Evolutionary conservation across 495 filamentous ascomycete genomes (phyloP).

Genomic region (Jackrogersella multiformis): DNA sequence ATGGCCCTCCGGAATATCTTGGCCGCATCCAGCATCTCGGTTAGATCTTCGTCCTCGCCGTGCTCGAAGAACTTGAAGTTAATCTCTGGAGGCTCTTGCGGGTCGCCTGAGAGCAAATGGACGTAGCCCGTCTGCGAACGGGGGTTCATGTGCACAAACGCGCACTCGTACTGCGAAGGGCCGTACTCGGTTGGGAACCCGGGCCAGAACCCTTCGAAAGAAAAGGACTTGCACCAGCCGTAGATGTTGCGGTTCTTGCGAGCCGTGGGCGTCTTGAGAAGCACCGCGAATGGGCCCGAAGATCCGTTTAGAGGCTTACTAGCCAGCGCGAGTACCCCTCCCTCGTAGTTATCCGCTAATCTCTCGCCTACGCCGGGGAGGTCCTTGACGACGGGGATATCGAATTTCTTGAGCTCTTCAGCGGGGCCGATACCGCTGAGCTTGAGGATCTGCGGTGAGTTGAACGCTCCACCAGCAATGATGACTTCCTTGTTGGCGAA

Average conservation of each 20-base stretch:
- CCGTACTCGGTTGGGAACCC: slow-evolving; percentile 57
- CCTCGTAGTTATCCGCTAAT: slow-evolving; percentile 66
- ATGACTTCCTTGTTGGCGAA: slow-evolving; percentile 63
- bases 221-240: slow-evolving; percentile 57
- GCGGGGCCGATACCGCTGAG: slow-evolving; percentile 57
- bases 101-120: slow-evolving; percentile 57
- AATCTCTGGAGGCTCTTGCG: slow-evolving; percentile 63
- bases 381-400: slow-evolving; percentile 60
- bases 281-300: slow-evolving; percentile 46
- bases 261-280: slow-evolving; percentile 55
- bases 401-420: slow-evolving; percentile 51
- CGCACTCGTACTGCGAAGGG: slow-evolving; percentile 52
- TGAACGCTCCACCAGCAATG: slow-evolving; percentile 63
- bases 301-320: slow-evolving; percentile 45
- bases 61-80: slow-evolving; percentile 66
- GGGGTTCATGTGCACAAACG: slow-evolving; percentile 59
- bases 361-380: slow-evolving; percentile 67
- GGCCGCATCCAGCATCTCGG: slow-evolving; percentile 61
- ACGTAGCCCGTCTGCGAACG: slow-evolving; percentile 64
- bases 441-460: slow-evolving; percentile 68
- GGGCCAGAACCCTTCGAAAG: slow-evolving; percentile 60
- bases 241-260: slow-evolving; percentile 57
- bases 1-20: slow-evolving; percentile 58
- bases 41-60: slow-evolving; percentile 50
- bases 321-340: slow-evolving; percentile 48